These are phyloP conservation scores for Solanum aculeatissimum DNA, from an alignment of 305 asterid species.

Conservation along the genomic window DNA sequence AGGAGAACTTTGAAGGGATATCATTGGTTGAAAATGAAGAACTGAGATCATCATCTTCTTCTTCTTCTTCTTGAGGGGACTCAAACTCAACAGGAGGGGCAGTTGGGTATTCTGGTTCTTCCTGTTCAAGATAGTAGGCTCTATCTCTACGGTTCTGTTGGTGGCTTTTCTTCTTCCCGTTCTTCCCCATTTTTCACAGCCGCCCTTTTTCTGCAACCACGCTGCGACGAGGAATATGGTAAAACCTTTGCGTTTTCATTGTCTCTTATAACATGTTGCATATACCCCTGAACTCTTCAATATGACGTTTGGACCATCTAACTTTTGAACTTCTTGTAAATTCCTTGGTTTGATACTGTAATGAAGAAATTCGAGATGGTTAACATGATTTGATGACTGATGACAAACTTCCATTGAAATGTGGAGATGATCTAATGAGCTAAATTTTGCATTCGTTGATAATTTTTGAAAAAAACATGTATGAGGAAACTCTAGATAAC, in stretches of 20 bases:
- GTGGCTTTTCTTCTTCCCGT: conserved; percentile 58
- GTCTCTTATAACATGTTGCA: neutral
- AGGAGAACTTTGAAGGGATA: conserved; percentile 59
- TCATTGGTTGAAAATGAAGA: conserved; percentile 10
- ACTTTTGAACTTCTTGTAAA: neutral
- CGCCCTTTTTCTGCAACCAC: neutral
- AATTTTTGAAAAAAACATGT: too few species aligned
- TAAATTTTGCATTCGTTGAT: too few species aligned
- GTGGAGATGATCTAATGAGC: too few species aligned
- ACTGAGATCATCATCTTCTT: neutral
- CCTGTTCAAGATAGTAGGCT: conserved; percentile 14
- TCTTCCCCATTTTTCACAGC: conserved; percentile 54
- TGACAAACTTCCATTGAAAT: too few species aligned
- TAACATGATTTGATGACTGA: neutral
- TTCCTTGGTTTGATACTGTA: neutral
- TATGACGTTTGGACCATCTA: neutral
- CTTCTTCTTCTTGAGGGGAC: conserved; percentile 26
- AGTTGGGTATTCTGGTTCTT: conserved; percentile 17
- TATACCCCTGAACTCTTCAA: neutral
- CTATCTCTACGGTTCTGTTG: conserved; percentile 37
- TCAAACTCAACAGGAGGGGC: conserved; percentile 31
- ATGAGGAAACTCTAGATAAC: too few species aligned
- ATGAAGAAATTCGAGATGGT: neutral
- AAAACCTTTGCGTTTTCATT: neutral
- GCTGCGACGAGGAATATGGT: neutral